Conservation (phyloP, 2,329 filamentous ascomycete genomes). For the Lecanosticta acicola region DNA sequence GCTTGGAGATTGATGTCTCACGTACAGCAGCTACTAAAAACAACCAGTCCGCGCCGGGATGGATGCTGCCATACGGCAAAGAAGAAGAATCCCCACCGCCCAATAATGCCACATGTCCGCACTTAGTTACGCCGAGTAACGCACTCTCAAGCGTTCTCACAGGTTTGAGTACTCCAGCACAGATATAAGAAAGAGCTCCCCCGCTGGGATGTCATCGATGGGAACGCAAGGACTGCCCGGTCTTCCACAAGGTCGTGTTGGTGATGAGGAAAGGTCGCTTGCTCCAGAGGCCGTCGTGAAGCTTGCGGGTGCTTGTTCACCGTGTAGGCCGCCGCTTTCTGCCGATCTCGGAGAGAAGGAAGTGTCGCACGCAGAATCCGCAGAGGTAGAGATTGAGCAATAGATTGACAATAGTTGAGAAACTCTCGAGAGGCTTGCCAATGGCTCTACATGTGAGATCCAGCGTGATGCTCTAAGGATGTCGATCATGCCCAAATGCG, state of each 20-base stretch:
- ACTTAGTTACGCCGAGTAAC: slow-evolving; percentile 11
- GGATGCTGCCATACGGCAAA: slow-evolving; percentile 15
- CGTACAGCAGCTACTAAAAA: slow-evolving; percentile 17
- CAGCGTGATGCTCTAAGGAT: slow-evolving; percentile 2
- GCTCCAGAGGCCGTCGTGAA: slow-evolving; percentile 8
- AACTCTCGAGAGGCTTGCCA: too few relatives aligned
- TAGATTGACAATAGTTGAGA: slow-evolving; percentile 1
- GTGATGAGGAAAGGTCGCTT: slow-evolving; percentile 8
- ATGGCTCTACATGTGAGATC: too few relatives aligned
- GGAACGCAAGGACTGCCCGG: slow-evolving; percentile 6
- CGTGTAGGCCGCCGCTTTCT: slow-evolving; percentile 12
- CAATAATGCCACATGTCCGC: slow-evolving; percentile 11
- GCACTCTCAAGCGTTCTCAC: slow-evolving; percentile 11
- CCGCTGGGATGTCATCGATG: slow-evolving; percentile 9
- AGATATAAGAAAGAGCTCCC: slow-evolving; percentile 18
- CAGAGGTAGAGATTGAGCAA: neutral
- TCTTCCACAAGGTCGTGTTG: slow-evolving; percentile 9
- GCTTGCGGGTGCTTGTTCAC: slow-evolving; percentile 2
- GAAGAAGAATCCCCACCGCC: slow-evolving; percentile 14
- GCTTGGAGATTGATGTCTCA: slow-evolving; percentile 10
- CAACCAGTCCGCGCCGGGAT: slow-evolving; percentile 9
- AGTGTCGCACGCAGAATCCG: neutral
- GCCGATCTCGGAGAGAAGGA: slow-evolving; percentile 5
- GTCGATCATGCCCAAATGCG: slow-evolving; percentile 47
- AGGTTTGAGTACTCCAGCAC: slow-evolving; percentile 19